Percentiles rank a stretch among this genome's conserved stretches.
These are phyloP conservation scores for Fusarium bactridioides DNA, from an alignment of 2,329 filamentous ascomycete genomes.

Conservation along the genomic window DNA sequence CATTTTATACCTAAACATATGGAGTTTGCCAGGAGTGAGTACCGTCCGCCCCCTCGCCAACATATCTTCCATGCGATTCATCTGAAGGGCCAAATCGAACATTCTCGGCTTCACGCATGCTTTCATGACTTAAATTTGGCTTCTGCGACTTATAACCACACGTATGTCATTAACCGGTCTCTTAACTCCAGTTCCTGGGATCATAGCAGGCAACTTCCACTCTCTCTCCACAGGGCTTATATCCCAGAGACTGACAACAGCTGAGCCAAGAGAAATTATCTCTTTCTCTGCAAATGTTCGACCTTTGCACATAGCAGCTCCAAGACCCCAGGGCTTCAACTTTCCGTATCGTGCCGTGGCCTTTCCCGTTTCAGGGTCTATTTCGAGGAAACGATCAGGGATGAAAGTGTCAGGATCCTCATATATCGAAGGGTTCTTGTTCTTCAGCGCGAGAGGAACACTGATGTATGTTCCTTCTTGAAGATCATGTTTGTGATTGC, in stretches of 20 bases:
- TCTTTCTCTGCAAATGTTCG: slow-evolving; percentile 40
- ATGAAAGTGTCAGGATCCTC: slow-evolving; percentile 25
- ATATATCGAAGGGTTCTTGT: slow-evolving; percentile 25
- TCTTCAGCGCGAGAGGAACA: slow-evolving; percentile 21
- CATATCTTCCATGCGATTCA: not conserved
- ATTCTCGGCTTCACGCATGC: not conserved
- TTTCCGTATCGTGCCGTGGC: slow-evolving; percentile 27
- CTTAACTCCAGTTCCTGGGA: slow-evolving; percentile 25
- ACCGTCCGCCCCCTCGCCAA: not conserved
- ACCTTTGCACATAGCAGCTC: slow-evolving; percentile 36
- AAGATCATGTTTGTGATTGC: slow-evolving; percentile 18
- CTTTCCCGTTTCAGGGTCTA: slow-evolving; percentile 12
- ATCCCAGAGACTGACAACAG: slow-evolving; percentile 29
- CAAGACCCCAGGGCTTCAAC: slow-evolving; percentile 35
- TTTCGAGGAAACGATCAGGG: slow-evolving; percentile 33
- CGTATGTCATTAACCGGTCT: slow-evolving; percentile 23
- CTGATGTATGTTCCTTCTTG: slow-evolving; percentile 31
- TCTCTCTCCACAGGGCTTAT: slow-evolving; percentile 3
- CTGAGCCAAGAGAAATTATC: slow-evolving; percentile 22
- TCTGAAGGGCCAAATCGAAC: too few species aligned
- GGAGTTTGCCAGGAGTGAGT: not conserved
- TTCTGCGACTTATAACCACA: slow-evolving; percentile 26
- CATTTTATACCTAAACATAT: not conserved
- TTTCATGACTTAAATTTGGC: too few species aligned
- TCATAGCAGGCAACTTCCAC: slow-evolving; percentile 22